Conservation (phyloP, 441 rosid species). For the Theobroma grandiflorum region DNA sequence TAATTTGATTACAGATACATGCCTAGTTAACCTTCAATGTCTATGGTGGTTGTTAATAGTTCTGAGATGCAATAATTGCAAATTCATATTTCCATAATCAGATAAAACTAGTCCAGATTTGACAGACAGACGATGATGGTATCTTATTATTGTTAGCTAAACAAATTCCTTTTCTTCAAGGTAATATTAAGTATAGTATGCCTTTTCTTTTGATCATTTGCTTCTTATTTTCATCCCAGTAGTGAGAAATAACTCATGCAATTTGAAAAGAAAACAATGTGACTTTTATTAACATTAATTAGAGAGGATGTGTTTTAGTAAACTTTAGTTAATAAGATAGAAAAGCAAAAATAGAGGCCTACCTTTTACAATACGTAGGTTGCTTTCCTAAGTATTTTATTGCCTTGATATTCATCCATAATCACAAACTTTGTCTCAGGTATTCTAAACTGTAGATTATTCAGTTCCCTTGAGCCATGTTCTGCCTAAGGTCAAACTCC, state of each 20-base stretch:
- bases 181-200: neutral
- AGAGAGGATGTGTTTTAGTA: neutral
- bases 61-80: neutral
- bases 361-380: neutral
- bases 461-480: neutral
- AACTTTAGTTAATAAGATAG: neutral
- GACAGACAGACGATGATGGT: neutral
- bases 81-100: neutral
- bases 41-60: neutral
- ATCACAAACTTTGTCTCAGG: neutral
- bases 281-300: neutral
- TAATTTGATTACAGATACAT: constrained; percentile 8
- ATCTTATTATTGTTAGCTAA: neutral
- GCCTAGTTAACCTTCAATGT: neutral
- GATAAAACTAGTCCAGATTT: constrained; percentile 12
- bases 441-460: neutral
- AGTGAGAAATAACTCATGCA: neutral
- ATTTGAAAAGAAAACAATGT: neutral
- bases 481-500: neutral
- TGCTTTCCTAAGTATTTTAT: neutral
- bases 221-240: neutral
- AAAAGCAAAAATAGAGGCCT: neutral
- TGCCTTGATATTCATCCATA: neutral
- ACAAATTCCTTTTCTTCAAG: neutral
- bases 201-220: neutral